These are phyloP conservation scores for Vachellia collinsii DNA, from an alignment of 306 rosid species.

Conservation along the genomic window DNA sequence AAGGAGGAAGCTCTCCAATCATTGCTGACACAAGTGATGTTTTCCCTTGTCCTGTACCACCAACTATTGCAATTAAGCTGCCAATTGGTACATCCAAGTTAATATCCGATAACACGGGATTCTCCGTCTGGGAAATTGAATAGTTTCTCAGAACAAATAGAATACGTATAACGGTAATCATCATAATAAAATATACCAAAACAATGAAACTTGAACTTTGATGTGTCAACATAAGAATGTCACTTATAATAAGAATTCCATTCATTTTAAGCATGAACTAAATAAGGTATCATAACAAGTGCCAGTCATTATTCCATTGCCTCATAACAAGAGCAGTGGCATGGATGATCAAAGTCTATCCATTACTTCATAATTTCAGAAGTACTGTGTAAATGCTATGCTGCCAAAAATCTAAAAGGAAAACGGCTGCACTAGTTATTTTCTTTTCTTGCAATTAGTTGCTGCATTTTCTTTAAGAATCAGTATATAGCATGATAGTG, in stretches of 20 bases:
- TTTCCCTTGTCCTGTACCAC: slow-evolving; percentile 95
- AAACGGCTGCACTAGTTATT: background rate
- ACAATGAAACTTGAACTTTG: slow-evolving; percentile 7
- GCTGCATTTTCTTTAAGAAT: background rate
- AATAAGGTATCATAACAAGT: slow-evolving; percentile 4
- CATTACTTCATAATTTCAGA: background rate
- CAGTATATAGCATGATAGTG: background rate
- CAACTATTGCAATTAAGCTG: slow-evolving; percentile 86
- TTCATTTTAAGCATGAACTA: slow-evolving; percentile 13
- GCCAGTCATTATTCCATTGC: background rate
- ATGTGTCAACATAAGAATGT: background rate
- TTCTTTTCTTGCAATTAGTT: slow-evolving; percentile 4
- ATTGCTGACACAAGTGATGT: slow-evolving; percentile 85
- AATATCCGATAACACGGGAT: slow-evolving; percentile 66
- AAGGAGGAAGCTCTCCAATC: slow-evolving; percentile 78
- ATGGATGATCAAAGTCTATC: background rate
- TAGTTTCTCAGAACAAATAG: slow-evolving; percentile 4
- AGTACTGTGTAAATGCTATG: background rate
- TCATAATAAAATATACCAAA: slow-evolving; percentile 4
- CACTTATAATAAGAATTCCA: background rate
- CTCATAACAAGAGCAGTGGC: background rate
- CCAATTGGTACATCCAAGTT: slow-evolving; percentile 77
- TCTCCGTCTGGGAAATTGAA: slow-evolving; percentile 57
- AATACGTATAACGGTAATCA: slow-evolving; percentile 4
- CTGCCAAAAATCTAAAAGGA: background rate